Evolutionary conservation across 148 eudicot species (phyloP).

Genomic region (Talinum fruticosum): DNA sequence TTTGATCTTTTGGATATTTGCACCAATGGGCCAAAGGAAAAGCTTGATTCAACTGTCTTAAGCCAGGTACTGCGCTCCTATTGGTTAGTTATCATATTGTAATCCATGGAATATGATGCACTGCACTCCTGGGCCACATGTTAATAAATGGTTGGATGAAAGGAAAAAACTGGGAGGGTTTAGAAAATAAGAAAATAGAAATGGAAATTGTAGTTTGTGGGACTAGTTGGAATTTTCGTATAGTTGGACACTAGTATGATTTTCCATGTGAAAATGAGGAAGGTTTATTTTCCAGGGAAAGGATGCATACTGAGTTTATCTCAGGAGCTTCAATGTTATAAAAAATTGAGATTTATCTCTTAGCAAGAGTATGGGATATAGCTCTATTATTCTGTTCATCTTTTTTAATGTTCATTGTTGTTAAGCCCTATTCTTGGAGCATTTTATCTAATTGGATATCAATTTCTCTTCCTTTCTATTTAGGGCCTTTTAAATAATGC

Average conservation of each 20-base stretch:
- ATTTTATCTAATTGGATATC: neutral
- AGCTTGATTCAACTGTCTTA: conserved; percentile 85
- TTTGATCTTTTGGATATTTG: conserved; percentile 87
- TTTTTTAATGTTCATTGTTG: neutral
- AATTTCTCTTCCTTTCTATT: neutral
- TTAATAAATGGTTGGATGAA: too few relatives aligned
- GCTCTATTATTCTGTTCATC: neutral
- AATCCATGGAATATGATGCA: too few relatives aligned
- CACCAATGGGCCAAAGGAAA: conserved; percentile 86
- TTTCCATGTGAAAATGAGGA: neutral
- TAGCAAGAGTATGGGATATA: neutral
- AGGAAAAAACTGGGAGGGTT: too few relatives aligned
- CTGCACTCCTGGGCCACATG: too few relatives aligned
- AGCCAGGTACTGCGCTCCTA: conserved; percentile 62
- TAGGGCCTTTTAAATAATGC: neutral
- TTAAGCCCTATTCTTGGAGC: neutral
- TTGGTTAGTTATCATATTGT: too few relatives aligned
- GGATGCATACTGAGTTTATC: too few relatives aligned
- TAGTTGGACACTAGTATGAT: neutral
- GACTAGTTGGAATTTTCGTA: too few relatives aligned
- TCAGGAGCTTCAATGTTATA: neutral
- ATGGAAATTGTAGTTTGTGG: too few relatives aligned
- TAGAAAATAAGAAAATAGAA: too few relatives aligned
- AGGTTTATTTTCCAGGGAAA: neutral
- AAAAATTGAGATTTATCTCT: neutral